Percentiles rank a stretch among this genome's conserved stretches.
Conservation (phyloP, 345 rosid genomes). For the Corymbia maculata region DNA sequence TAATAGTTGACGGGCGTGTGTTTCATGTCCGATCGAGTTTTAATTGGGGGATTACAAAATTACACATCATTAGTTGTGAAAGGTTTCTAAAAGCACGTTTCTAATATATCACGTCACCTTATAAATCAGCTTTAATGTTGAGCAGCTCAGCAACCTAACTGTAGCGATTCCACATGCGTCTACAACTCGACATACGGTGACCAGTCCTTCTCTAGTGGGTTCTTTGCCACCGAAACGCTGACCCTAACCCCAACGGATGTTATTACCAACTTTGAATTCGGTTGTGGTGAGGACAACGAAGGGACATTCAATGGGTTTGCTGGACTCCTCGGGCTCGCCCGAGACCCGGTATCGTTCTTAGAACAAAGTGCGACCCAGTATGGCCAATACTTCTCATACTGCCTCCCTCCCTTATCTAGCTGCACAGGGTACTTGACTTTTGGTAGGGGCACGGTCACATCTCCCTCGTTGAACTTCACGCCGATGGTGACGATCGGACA, state of each 20-base stretch:
- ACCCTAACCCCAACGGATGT: neutral
- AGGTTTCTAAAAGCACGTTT: neutral
- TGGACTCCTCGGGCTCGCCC: slow-evolving; percentile 7
- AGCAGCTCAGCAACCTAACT: neutral
- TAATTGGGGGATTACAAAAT: neutral
- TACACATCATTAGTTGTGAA: neutral
- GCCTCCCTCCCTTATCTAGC: slow-evolving; percentile 7
- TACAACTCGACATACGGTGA: neutral
- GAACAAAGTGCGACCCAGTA: neutral
- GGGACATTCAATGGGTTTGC: neutral
- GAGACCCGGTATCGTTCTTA: neutral
- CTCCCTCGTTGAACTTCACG: neutral
- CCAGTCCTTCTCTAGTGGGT: neutral
- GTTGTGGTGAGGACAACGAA: slow-evolving; percentile 6
- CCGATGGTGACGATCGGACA: neutral
- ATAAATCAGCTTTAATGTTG: neutral
- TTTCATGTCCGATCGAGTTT: neutral
- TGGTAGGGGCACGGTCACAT: neutral
- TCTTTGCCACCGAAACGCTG: slow-evolving; percentile 2
- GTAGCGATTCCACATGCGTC: neutral
- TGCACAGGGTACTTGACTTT: neutral
- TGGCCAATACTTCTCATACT: slow-evolving; percentile 11
- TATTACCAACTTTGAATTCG: neutral
- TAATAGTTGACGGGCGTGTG: fast-evolving
- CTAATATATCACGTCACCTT: neutral